phyloP scores from a whole-genome alignment of 176 grass and related monocot genomes.

The Triticum aestivum region IWGSC_CS_RefSeq_v2.1 NC_057812.1:526167682-526168181 shows the following conservation, averaged over 20 bases:
- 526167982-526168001: background rate
- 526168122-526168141: too few relatives aligned
- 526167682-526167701: background rate
- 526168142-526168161: too few relatives aligned
- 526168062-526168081: too few relatives aligned
- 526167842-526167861: background rate
- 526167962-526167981: background rate
- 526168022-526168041: background rate
- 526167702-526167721: slow-evolving; percentile 7
- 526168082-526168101: too few relatives aligned
- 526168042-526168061: background rate
- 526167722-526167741: background rate
- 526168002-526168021: background rate
- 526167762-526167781: slow-evolving; percentile 20
- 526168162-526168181: too few relatives aligned
- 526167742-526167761: background rate
- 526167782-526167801: background rate
- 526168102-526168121: too few relatives aligned
- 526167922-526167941: background rate
- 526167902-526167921: background rate
- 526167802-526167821: background rate
- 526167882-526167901: background rate
- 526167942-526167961: slow-evolving; percentile 15
- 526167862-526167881: background rate
- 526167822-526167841: slow-evolving; percentile 1